Evolutionary conservation across 345 rosid genomes (phyloP), one percentile per base, ranked within the genome.

Genomic region (Toxicodendron radicans): DNA sequence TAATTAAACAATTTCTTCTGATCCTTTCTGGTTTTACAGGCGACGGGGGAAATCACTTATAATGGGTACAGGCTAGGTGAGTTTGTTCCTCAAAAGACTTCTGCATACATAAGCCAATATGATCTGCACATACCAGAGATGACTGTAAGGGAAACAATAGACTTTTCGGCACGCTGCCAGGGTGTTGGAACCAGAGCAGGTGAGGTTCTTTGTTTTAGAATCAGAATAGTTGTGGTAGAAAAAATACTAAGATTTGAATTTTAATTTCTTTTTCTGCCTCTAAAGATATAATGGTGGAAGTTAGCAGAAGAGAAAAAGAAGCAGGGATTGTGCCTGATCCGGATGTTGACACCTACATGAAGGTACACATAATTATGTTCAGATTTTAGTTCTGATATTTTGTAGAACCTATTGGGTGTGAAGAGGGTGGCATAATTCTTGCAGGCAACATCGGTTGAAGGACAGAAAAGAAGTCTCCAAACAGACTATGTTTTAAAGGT

Each of bases 71-170:
- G 61, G 58, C 70, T 87, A 66, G 77, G 83, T 64, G 93, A 88
- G 79, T 90, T 88, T 71, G 68, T 84, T 35, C 90, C 95, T 1
- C 86, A 87, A 67, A 87, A 86, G 73, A 87, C 91, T 30, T 85
- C 91, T 17, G 84, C 91, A 48, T 90, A 88, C 60, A 82, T 88
- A 71, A 84, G 95, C 73, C 95, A 88, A 66, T 80, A 84, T 58
- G 95, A 90, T 76, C 74, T 86, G 33, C 95, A 90, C 66, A 86
- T 88, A 32, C 86, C 86, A 57, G 90, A 90, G 68, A 60, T 90
- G 84, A 88, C 89, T 64, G 90, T 89, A 17, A 84, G 91, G 79
- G 95, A 90, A 73, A 87, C 91, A 20, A 79, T 90, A 1, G 90
- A 86, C 53, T 88, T 90, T 75, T 84, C 95, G 1, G 89, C 90